Evolutionary conservation across 208 protist genomes (phyloP), one percentile per base, ranked within the genome.

Genomic region (Leishmania tarentolae): DNA sequence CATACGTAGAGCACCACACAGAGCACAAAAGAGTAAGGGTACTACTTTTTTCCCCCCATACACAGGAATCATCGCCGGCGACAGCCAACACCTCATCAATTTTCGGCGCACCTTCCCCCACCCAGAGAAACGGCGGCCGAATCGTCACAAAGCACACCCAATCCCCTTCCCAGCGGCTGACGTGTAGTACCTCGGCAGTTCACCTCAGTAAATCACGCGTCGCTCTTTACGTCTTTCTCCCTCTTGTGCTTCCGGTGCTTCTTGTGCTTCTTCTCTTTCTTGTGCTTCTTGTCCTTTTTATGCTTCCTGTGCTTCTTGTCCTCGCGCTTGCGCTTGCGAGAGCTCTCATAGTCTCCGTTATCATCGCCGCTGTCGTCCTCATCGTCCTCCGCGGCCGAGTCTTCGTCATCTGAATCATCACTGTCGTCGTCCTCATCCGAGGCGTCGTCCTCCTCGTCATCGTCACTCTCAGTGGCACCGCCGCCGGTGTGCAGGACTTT

Each of bases 371-470:
- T 79, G 24, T 88, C 83, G 47, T 87, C 83, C 5, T 76, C 70
- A 19, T 83, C 80, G 50, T 76, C 70, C 9, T 83, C 80, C 42
- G 85, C 73, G 40, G 87, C 79, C 13, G 44, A 47, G 40, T 74
- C 28, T 21, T 91, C 87, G 40, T 88, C 85, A 17, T 88, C 87
- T 40, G 92, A 89, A 56, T 91, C 87, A 47, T 86, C 88, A 8
- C 89, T 87, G 3, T 89, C 86, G 0, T 87, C 87, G 0, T 88
- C 87, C 1, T 87, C 88, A 0, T 90, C 87, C 0, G 24, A 31
- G 24, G 88, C 87, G 0, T 93, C 91, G 0, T 90, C 87, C 6
- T 87, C 86, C 3, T 93, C 94, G 11, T 92, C 91, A 0, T 93
- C 92, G 0, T 87, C 84, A 21, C 86, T 82, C 53, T 88, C 82